phyloP scores from a whole-genome alignment of 352 stramenopile species.

The Phytophthora vignae region DNA sequence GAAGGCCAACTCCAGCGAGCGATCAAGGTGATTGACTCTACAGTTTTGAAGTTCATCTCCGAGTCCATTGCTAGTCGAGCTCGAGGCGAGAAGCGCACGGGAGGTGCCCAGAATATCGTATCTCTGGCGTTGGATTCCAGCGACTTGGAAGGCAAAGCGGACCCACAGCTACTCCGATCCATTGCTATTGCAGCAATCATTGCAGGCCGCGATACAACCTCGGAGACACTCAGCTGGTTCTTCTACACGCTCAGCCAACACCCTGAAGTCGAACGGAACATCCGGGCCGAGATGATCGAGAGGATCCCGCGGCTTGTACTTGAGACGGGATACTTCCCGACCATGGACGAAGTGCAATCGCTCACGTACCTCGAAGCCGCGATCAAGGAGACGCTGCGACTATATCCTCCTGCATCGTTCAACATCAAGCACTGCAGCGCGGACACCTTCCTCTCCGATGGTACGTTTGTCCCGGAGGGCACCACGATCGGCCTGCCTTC shows the following conservation, averaged over 20 bases:
- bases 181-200: constrained; percentile 61
- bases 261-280: constrained; percentile 33
- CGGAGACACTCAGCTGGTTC: constrained; percentile 58
- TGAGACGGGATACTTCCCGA: constrained; percentile 15
- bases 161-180: constrained; percentile 48
- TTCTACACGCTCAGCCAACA: constrained; percentile 55
- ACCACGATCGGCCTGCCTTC: constrained; percentile 39
- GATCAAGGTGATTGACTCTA: constrained; percentile 18
- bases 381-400: constrained; percentile 55
- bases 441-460: constrained; percentile 53
- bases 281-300: constrained; percentile 46
- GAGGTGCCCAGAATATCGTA: constrained; percentile 17
- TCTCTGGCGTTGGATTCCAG: constrained; percentile 19
- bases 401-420: constrained; percentile 54
- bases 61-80: constrained; percentile 18
- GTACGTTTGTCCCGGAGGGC: constrained; percentile 48
- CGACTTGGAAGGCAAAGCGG: constrained; percentile 8
- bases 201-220: constrained; percentile 70
- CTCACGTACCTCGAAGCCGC: constrained; percentile 55
- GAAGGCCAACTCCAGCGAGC: constrained; percentile 13
- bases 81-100: constrained; percentile 4
- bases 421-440: constrained; percentile 44
- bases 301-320: constrained; percentile 34
- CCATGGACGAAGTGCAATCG: constrained; percentile 41
- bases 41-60: constrained; percentile 19